Conservation (phyloP, 1,284 basidiomycete species). For the Porodaedalea pini region DNA sequence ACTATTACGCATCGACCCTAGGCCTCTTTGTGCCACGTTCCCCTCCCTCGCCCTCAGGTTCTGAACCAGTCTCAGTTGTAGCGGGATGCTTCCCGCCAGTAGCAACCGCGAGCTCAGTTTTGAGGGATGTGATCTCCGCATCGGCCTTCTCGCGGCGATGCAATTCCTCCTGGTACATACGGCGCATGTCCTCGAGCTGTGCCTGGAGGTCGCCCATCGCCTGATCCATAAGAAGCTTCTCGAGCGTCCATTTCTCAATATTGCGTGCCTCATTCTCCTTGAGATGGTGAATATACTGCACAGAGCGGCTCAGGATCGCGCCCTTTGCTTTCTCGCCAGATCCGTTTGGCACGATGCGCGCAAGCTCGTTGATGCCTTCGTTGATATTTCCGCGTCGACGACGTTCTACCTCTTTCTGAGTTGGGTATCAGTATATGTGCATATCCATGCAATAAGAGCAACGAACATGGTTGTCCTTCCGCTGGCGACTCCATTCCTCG, state of each 20-base stretch:
- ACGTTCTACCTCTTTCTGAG: slow-evolving; percentile 94
- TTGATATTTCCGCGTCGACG: slow-evolving; percentile 92
- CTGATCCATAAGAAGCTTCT: slow-evolving; percentile 90
- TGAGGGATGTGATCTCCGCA: slow-evolving; percentile 52
- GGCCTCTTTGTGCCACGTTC: slow-evolving; percentile 28
- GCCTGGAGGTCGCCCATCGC: slow-evolving; percentile 82
- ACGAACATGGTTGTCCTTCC: slow-evolving; percentile 83
- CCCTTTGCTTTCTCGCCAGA: slow-evolving; percentile 88
- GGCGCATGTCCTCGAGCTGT: slow-evolving; percentile 72
- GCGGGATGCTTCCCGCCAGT: slow-evolving; percentile 25
- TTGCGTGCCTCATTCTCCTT: slow-evolving; percentile 89
- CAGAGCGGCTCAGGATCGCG: slow-evolving; percentile 79
- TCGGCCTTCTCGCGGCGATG: slow-evolving; percentile 52
- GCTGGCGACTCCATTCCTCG: slow-evolving; percentile 77
- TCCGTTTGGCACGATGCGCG: slow-evolving; percentile 83
- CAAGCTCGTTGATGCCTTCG: slow-evolving; percentile 91
- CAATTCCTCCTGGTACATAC: slow-evolving; percentile 71
- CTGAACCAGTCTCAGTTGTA: slow-evolving; percentile 22
- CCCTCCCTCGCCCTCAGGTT: slow-evolving; percentile 20
- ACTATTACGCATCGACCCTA: slow-evolving; percentile 25
- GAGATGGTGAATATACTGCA: slow-evolving; percentile 85
- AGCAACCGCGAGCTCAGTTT: slow-evolving; percentile 30
- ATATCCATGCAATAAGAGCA: slow-evolving; percentile 7
- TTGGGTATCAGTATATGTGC: slow-evolving; percentile 7
- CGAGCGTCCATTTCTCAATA: slow-evolving; percentile 93